Conservation (phyloP, 805 yeast species). For the Ogataea naganishii region DNA sequence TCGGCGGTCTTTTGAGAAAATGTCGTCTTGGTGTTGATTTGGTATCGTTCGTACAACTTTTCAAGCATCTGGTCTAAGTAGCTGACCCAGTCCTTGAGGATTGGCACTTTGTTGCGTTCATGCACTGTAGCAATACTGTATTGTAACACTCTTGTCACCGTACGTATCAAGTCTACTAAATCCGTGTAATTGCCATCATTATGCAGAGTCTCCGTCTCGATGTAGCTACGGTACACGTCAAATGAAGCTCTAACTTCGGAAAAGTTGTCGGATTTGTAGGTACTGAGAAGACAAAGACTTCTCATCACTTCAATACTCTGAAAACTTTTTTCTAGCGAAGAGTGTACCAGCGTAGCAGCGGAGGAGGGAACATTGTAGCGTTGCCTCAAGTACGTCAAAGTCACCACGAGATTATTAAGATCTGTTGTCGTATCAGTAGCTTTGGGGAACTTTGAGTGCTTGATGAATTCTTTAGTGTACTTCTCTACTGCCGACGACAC, state of each 20-base stretch:
- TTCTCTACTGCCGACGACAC: slow-evolving; percentile 8
- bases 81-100: too few relatives aligned
- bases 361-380: slow-evolving; percentile 9
- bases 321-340: slow-evolving; percentile 34
- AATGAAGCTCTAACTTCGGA: slow-evolving; percentile 24
- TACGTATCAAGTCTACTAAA: slow-evolving; percentile 21
- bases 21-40: background rate
- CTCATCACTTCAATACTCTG: slow-evolving; percentile 33
- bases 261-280: slow-evolving; percentile 9
- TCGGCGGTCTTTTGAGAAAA: too few relatives aligned
- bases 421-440: slow-evolving; percentile 27
- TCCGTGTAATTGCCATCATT: slow-evolving; percentile 27
- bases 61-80: too few relatives aligned
- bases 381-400: slow-evolving; percentile 10
- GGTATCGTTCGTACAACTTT: background rate
- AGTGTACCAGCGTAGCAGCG: slow-evolving; percentile 18
- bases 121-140: slow-evolving; percentile 3
- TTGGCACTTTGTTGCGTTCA: background rate
- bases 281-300: slow-evolving; percentile 22
- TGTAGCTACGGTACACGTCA: slow-evolving; percentile 32
- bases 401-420: slow-evolving; percentile 19
- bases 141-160: slow-evolving; percentile 11
- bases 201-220: slow-evolving; percentile 26
- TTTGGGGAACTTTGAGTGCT: slow-evolving; percentile 30
- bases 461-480: slow-evolving; percentile 9